Base-by-base conservation (phyloP, 768 basidiomycete species). In the Kwoniella sp. region DNA sequence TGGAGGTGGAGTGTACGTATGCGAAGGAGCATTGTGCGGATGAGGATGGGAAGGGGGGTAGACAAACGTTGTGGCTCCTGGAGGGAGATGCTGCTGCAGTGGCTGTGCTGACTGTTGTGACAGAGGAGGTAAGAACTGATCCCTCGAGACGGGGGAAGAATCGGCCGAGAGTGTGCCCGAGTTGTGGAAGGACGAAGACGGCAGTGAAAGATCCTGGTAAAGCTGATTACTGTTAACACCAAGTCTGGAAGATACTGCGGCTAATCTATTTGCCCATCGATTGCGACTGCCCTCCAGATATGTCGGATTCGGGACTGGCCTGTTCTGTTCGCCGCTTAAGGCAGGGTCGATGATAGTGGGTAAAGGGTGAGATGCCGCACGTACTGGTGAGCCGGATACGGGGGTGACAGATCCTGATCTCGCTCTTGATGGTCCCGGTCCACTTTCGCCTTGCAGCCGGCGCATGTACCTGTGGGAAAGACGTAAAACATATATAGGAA, bases 391-490 rank as follows among this genome's bases (percentile, higher is more conserved):
- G 20, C 51, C 51, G 30, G 48, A 31, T 20, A 60, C 11, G 30
- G 58, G 58, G n/a, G 58, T 60, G 38, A 50, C 41, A 45, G 41
- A 45, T 8, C 30, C 25, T 12, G 57, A 47, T 56, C 34, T 45
- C 28, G 56, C 22, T 25, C 7, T 17, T 45, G 56, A 45, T 45
- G 41, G 41, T 20, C 41, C n/a, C 4, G 61, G 20, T 7, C 52
- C 52, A 29, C 34, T 38, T 65, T 60, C 58, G 17, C 38, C 57
- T 53, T 65, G 70, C 55, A 69, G 34, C 47, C 54, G 59, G 30
- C 58, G 69, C 34, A 73, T 60, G 55, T 76, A 73, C 63, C 68
- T 74, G 57, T 47, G 13, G 56, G 60, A 55, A 25, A 12, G 58
- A 23, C 29, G n/a, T 28, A 9, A 55, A n/a, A n/a, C n/a, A n/a